Evolutionary conservation across 2,329 filamentous ascomycete species (phyloP).

Genomic region (Pseudogymnoascus sp.): DNA sequence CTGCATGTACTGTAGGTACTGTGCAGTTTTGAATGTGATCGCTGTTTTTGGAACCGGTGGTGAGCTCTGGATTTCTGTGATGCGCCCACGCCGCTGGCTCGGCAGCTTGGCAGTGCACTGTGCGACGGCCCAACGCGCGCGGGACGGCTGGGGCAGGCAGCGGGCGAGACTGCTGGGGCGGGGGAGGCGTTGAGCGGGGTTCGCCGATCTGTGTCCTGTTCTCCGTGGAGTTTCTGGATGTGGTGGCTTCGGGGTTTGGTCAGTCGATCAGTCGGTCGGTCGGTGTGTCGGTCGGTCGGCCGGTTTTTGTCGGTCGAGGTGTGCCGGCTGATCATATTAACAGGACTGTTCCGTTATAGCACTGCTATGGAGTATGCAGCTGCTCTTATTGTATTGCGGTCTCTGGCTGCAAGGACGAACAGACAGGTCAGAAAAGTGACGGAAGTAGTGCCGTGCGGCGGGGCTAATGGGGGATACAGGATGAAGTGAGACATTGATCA

Average conservation of each 20-base stretch:
- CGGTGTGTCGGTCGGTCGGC: not conserved
- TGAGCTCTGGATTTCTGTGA: not conserved
- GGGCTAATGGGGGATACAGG: conserved; percentile 3
- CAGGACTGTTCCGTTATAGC: not conserved
- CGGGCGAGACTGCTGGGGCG: conserved; percentile 1
- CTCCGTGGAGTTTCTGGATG: not conserved
- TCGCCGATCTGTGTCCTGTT: not conserved
- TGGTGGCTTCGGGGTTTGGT: not conserved
- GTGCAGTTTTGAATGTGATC: not conserved
- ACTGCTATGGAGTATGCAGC: not conserved
- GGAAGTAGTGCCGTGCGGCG: conserved; percentile 1
- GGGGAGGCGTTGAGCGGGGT: conserved; percentile 1
- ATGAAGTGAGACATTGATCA: conserved; percentile 5
- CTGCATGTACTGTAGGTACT: not conserved
- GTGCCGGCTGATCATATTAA: not conserved
- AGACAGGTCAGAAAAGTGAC: conserved; percentile 4
- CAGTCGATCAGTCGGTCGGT: not conserved
- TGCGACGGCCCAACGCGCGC: not conserved
- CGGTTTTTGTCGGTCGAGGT: not conserved
- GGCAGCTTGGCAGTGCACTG: not conserved
- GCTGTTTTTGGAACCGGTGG: not conserved
- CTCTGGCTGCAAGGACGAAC: not conserved
- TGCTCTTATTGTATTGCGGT: not conserved
- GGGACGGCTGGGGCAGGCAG: conserved; percentile 1
- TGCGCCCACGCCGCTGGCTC: not conserved